Conservation (phyloP, 805 yeast species). For the Pichia heedii region DNA sequence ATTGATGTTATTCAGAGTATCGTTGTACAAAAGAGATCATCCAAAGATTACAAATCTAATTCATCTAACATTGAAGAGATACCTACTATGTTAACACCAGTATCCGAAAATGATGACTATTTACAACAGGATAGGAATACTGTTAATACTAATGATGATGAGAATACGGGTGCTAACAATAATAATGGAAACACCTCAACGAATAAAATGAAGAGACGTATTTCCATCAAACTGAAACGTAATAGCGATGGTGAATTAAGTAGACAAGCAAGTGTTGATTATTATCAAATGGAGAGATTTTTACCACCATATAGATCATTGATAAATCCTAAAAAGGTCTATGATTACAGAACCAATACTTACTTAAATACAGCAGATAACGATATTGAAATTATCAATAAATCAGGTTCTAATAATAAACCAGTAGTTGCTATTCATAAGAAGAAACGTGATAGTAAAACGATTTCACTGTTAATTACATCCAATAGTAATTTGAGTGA, state of each 20-base stretch:
- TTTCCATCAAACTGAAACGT: constrained; percentile 3
- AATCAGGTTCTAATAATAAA: background rate
- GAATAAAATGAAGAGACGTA: background rate
- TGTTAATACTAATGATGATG: too few species aligned
- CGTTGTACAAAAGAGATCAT: background rate
- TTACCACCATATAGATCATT: constrained; percentile 48
- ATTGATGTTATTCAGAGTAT: background rate
- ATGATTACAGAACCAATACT: constrained; percentile 41
- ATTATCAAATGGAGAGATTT: constrained; percentile 21
- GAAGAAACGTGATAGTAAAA: constrained; percentile 5
- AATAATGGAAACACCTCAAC: background rate
- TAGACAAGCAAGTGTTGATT: constrained; percentile 7
- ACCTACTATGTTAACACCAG: background rate
- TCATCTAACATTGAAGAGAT: background rate
- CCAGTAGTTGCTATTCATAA: constrained; percentile 5
- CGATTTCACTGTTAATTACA: constrained; percentile 33
- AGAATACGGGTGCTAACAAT: too few species aligned
- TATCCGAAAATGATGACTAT: background rate
- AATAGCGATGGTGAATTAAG: constrained; percentile 6
- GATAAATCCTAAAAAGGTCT: constrained; percentile 38
- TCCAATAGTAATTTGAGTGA: constrained; percentile 21
- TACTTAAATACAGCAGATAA: constrained; percentile 23
- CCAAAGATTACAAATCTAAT: background rate
- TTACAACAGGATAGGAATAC: background rate
- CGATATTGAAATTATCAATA: constrained; percentile 3